These are phyloP conservation scores for Zopfochytrium polystomum DNA, from an alignment of 371 early-diverging fungal species.

Conservation along the genomic window DNA sequence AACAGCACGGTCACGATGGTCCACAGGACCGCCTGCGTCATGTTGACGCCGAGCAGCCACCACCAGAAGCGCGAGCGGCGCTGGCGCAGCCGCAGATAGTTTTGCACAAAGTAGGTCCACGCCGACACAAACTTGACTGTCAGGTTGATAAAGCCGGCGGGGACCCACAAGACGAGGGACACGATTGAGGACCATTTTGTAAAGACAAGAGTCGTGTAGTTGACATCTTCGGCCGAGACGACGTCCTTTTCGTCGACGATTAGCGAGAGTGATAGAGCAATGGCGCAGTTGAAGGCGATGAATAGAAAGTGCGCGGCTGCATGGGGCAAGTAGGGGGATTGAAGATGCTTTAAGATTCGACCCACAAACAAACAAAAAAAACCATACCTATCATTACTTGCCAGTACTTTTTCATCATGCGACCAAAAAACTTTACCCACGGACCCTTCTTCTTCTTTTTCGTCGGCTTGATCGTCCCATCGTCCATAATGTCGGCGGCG, in stretches of 20 bases:
- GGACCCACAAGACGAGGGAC: background rate
- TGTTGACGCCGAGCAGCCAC: slow-evolving; percentile 2
- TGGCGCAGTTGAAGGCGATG: slow-evolving; percentile 16
- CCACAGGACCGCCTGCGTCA: slow-evolving; percentile 9
- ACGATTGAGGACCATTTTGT: background rate
- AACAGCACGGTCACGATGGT: slow-evolving; percentile 6
- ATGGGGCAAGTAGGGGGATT: too few species aligned
- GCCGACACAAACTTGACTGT: too few species aligned
- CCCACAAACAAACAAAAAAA: too few species aligned
- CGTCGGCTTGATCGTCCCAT: too few species aligned
- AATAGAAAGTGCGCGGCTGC: slow-evolving; percentile 9
- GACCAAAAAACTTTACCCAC: too few species aligned
- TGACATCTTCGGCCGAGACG: background rate
- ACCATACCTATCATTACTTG: too few species aligned
- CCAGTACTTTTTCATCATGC: too few species aligned
- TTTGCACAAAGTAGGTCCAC: background rate
- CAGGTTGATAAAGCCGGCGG: background rate
- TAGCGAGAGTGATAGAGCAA: background rate
- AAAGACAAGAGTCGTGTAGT: background rate
- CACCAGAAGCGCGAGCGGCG: background rate
- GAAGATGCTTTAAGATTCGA: too few species aligned
- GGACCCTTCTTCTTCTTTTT: too few species aligned
- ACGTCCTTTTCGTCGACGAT: background rate
- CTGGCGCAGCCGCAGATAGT: background rate
- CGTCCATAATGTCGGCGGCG: too few species aligned